phyloP scores from a whole-genome alignment of 345 rosid genomes.

The Barbarea vulgaris region DNA sequence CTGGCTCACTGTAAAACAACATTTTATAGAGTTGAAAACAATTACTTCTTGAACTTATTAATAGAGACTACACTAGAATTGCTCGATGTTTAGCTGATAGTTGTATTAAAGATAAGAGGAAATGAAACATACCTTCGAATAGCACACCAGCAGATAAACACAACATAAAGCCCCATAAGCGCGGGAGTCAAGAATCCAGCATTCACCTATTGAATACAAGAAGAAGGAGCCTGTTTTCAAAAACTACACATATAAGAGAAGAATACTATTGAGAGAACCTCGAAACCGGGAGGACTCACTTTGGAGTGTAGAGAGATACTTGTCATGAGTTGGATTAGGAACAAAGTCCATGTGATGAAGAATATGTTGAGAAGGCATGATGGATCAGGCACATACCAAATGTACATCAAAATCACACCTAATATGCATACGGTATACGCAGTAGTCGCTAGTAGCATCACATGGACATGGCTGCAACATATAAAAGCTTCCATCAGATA shows the following conservation, averaged over 20 bases:
- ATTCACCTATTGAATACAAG: conserved; percentile 55
- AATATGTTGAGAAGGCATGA: conserved; percentile 91
- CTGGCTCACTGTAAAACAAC: conserved; percentile 75
- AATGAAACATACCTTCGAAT: conserved; percentile 63
- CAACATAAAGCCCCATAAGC: conserved; percentile 89
- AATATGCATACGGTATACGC: conserved; percentile 73
- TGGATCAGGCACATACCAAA: conserved; percentile 91
- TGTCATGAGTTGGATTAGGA: conserved; percentile 92
- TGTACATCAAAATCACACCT: conserved; percentile 89
- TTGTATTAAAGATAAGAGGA: background rate
- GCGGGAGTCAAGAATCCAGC: conserved; percentile 81
- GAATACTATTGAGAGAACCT: background rate
- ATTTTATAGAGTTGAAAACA: background rate
- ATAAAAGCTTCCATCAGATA: conserved; percentile 11
- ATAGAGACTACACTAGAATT: background rate
- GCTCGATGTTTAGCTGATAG: background rate
- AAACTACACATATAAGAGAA: background rate
- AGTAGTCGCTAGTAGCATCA: conserved; percentile 62
- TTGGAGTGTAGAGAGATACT: conserved; percentile 83
- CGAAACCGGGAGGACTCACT: conserved; percentile 42
- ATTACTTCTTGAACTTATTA: background rate
- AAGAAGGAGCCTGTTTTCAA: background rate
- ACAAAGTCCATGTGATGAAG: conserved; percentile 90
- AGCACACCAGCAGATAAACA: conserved; percentile 96
- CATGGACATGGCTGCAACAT: conserved; percentile 72